phyloP scores from a whole-genome alignment of 805 yeast genomes.

The Priceomyces castillae region DNA sequence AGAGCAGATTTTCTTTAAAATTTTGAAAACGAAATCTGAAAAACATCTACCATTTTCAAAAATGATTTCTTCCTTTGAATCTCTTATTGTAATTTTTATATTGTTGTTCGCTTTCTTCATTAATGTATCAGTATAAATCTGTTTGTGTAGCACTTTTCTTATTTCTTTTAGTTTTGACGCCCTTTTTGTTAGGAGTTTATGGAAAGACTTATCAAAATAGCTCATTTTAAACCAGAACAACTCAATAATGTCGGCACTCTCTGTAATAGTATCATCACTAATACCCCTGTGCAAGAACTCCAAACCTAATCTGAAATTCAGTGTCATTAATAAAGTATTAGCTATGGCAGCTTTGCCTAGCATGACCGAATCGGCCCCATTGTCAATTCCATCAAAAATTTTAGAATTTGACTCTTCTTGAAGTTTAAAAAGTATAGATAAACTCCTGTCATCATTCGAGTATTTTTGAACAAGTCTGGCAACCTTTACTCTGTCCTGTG shows the following conservation, averaged over 20 bases:
- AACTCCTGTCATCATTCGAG: slow-evolving; percentile 10
- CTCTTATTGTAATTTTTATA: not conserved
- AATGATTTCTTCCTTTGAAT: slow-evolving; percentile 1
- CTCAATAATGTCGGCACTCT: slow-evolving; percentile 9
- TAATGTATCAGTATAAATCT: slow-evolving; percentile 9
- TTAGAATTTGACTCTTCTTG: not conserved
- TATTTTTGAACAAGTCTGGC: not conserved
- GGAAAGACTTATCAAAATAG: slow-evolving; percentile 15
- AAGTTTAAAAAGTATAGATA: slow-evolving; percentile 13
- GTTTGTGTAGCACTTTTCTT: slow-evolving; percentile 5
- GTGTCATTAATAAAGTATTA: slow-evolving; percentile 14
- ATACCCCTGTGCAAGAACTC: slow-evolving; percentile 6
- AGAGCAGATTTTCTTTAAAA: slow-evolving; percentile 4
- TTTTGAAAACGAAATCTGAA: slow-evolving; percentile 4
- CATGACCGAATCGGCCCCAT: not conserved
- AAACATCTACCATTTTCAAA: slow-evolving; percentile 6
- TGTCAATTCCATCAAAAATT: not conserved
- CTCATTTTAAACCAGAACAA: slow-evolving; percentile 19
- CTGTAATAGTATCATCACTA: not conserved
- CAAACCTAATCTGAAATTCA: slow-evolving; percentile 15
- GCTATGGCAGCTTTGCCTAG: slow-evolving; percentile 6
- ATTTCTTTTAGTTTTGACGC: slow-evolving; percentile 6
- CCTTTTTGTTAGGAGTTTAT: slow-evolving; percentile 10
- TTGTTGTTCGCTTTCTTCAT: slow-evolving; percentile 1
- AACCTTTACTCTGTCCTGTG: not conserved